These are phyloP conservation scores for Ophiostoma sp. DNA, from an alignment of 2,329 filamentous ascomycete species.

Conservation along the genomic window DNA sequence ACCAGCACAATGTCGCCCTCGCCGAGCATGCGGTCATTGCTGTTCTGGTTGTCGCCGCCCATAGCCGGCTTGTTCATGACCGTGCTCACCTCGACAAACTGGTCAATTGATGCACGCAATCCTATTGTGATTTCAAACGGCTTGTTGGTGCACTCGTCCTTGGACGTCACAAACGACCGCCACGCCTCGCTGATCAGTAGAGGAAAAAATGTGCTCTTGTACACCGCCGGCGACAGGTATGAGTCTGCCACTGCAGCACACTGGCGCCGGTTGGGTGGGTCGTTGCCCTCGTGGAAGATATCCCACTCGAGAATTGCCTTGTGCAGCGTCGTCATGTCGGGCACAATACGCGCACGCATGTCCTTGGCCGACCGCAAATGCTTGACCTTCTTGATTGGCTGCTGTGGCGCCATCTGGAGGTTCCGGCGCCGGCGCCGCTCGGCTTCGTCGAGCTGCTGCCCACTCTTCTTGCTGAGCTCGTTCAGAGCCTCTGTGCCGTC, in stretches of 20 bases:
- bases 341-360: constrained; percentile 85
- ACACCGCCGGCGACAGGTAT: constrained; percentile 70
- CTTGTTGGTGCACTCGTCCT: constrained; percentile 76
- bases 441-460: constrained; percentile 47
- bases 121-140: constrained; percentile 83
- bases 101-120: constrained; percentile 84
- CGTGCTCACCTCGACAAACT: constrained; percentile 86
- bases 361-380: constrained; percentile 80
- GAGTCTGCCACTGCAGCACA: constrained; percentile 72
- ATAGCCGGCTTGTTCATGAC: constrained; percentile 47
- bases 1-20: constrained; percentile 89
- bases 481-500: constrained; percentile 50
- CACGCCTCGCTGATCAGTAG: constrained; percentile 89
- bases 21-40: constrained; percentile 41
- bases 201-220: constrained; percentile 85
- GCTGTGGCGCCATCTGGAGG: constrained; percentile 44
- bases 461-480: constrained; percentile 42
- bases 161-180: constrained; percentile 85
- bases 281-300: constrained; percentile 83
- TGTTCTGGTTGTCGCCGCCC: constrained; percentile 52
- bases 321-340: constrained; percentile 80
- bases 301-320: constrained; percentile 88
- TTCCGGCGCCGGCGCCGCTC: constrained; percentile 47
- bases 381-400: constrained; percentile 78
- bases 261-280: constrained; percentile 69